Conservation (phyloP, 352 stramenopile genomes). For the Thalassiosira mediterranea region DNA sequence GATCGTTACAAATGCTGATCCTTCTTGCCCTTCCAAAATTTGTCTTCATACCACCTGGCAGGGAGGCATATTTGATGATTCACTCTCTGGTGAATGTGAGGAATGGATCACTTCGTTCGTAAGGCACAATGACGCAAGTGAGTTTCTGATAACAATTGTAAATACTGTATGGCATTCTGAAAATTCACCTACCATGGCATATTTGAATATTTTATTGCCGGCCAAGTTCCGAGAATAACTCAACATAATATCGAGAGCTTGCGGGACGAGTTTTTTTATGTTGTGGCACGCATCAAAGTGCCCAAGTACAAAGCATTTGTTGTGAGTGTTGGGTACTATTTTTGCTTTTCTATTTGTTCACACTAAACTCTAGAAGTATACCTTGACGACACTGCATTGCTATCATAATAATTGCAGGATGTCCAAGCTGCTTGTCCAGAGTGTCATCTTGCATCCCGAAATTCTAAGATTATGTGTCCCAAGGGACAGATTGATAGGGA, state of each 20-base stretch:
- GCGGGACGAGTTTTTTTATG: constrained; percentile 52
- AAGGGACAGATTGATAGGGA: constrained; percentile 39
- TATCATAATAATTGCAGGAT: too few relatives aligned
- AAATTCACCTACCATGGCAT: too few relatives aligned
- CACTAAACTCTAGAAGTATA: too few relatives aligned
- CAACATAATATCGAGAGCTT: constrained; percentile 51
- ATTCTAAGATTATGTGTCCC: constrained; percentile 38
- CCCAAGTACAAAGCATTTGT: constrained; percentile 24
- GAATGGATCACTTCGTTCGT: constrained; percentile 48
- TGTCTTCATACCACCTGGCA: constrained; percentile 2
- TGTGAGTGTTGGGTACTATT: too few relatives aligned
- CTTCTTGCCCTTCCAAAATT: too few relatives aligned
- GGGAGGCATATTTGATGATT: constrained; percentile 54
- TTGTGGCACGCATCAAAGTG: constrained; percentile 37
- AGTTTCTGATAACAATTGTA: too few relatives aligned
- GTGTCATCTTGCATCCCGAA: constrained; percentile 31
- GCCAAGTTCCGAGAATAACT: constrained; percentile 50
- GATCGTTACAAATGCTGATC: neutral
- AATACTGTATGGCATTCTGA: too few relatives aligned
- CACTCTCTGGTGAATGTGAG: constrained; percentile 32
- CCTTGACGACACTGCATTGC: too few relatives aligned
- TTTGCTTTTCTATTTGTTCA: too few relatives aligned
- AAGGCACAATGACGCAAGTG: constrained; percentile 44
- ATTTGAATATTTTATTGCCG: too few relatives aligned
- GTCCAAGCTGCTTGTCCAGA: constrained; percentile 18